Evolutionary conservation across 164 flowering plant genomes (phyloP).

Genomic region (Piper betle): DNA sequence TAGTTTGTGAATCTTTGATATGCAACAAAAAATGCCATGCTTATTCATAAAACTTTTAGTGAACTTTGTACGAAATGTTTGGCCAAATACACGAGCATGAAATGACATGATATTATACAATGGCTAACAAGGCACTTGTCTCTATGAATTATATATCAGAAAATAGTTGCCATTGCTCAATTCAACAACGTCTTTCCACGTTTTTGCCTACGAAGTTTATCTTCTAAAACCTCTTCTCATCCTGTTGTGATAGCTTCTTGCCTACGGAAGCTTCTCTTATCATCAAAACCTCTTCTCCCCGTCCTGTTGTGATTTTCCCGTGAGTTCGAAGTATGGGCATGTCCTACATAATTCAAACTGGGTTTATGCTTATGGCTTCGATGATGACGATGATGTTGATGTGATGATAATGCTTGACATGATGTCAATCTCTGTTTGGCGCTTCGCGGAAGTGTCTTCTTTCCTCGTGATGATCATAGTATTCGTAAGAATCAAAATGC

Average conservation of each 20-base stretch:
- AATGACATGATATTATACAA: no score
- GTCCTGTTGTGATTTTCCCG: conserved; percentile 1
- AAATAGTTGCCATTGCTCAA: no score
- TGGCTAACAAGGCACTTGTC: no score
- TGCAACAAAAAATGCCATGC: no score
- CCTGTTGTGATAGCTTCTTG: conserved; percentile 11
- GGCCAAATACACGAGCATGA: no score
- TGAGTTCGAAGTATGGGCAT: conserved; percentile 2
- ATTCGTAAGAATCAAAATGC: conserved; percentile 12
- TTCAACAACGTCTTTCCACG: background rate
- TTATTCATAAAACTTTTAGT: no score
- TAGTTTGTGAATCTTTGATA: no score
- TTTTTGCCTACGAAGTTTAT: conserved; percentile 2
- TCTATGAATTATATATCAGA: no score
- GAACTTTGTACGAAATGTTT: no score
- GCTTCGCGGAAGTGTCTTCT: conserved; percentile 14
- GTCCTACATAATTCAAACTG: conserved; percentile 10
- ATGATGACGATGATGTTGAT: conserved; percentile 47
- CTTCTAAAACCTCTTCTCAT: conserved; percentile 16
- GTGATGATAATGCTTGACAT: conserved; percentile 20
- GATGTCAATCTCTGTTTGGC: background rate
- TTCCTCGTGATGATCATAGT: conserved; percentile 1
- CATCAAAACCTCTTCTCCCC: conserved; percentile 15
- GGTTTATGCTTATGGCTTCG: conserved; percentile 39
- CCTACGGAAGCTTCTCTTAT: conserved; percentile 1